Evolutionary conservation across 73 alveolate genomes (phyloP).

Genomic region (Urostyla sp.): DNA sequence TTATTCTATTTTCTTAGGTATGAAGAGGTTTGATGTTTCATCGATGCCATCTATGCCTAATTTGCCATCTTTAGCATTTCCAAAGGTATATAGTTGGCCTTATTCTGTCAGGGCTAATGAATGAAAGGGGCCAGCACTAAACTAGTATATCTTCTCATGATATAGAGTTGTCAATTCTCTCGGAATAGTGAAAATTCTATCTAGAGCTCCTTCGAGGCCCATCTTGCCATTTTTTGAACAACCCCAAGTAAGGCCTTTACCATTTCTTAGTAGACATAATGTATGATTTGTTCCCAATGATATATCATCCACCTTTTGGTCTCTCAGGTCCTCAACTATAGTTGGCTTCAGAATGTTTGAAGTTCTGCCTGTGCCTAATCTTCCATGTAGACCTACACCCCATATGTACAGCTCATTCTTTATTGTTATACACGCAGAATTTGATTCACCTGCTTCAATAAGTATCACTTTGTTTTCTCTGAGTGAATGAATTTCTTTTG

Average conservation of each 20-base stretch:
- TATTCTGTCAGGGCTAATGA: constrained; percentile 65
- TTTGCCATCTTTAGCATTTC: constrained; percentile 72
- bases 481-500: constrained; percentile 48
- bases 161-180: constrained; percentile 38
- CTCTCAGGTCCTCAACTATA: constrained; percentile 53
- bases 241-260: constrained; percentile 67
- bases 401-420: constrained; percentile 66
- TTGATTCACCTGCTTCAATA: constrained; percentile 64
- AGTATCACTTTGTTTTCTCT: constrained; percentile 41
- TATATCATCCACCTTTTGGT: constrained; percentile 44
- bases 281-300: constrained; percentile 65
- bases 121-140: constrained; percentile 76
- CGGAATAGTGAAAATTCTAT: constrained; percentile 57
- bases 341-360: constrained; percentile 39
- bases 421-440: constrained; percentile 60
- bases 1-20: constrained; percentile 12
- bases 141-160: constrained; percentile 12
- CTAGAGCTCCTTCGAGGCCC: constrained; percentile 57
- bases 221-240: constrained; percentile 58
- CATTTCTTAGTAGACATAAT: constrained; percentile 37
- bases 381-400: constrained; percentile 82
- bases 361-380: constrained; percentile 75
- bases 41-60: constrained; percentile 67
- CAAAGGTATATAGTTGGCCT: constrained; percentile 71
- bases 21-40: constrained; percentile 3